phyloP scores from a whole-genome alignment of 2,329 filamentous ascomycete species.

The Colletotrichum spaethianum region DNA sequence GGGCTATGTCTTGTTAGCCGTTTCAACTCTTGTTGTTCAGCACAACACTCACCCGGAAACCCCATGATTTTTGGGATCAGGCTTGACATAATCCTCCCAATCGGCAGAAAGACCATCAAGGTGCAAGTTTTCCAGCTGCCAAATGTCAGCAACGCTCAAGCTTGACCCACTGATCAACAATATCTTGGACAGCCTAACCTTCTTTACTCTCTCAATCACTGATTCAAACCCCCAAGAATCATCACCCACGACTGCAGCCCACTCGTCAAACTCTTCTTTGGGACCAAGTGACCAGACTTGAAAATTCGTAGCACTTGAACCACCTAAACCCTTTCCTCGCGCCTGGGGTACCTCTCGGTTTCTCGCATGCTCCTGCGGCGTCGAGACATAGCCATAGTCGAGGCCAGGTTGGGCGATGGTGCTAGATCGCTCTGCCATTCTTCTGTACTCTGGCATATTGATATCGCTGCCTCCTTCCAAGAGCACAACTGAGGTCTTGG shows the following conservation, averaged over 20 bases:
- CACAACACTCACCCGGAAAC: conserved; percentile 14
- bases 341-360: conserved; percentile 63
- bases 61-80: conserved; percentile 14
- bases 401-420: conserved; percentile 64
- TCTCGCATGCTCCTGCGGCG: conserved; percentile 59
- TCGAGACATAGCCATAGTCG: conserved; percentile 68
- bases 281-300: conserved; percentile 68
- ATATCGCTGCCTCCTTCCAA: conserved; percentile 72
- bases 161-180: too few relatives aligned
- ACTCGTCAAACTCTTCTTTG: conserved; percentile 73
- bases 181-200: background rate
- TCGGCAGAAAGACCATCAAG: conserved; percentile 11
- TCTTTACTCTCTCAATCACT: conserved; percentile 11
- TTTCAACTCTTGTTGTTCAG: too few relatives aligned
- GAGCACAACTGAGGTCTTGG: conserved; percentile 68
- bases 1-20: background rate
- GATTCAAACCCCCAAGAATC: conserved; percentile 55
- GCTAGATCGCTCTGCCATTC: conserved; percentile 66
- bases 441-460: conserved; percentile 60
- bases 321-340: conserved; percentile 66
- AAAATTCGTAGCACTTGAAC: conserved; percentile 69
- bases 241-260: conserved; percentile 70
- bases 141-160: background rate
- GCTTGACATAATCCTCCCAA: conserved; percentile 29
- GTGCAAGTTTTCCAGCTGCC: conserved; percentile 19